Evolutionary conservation across 2,329 filamentous ascomycete genomes (phyloP), one percentile per base, ranked within the genome.

Genomic region (Fusarium sp.): DNA sequence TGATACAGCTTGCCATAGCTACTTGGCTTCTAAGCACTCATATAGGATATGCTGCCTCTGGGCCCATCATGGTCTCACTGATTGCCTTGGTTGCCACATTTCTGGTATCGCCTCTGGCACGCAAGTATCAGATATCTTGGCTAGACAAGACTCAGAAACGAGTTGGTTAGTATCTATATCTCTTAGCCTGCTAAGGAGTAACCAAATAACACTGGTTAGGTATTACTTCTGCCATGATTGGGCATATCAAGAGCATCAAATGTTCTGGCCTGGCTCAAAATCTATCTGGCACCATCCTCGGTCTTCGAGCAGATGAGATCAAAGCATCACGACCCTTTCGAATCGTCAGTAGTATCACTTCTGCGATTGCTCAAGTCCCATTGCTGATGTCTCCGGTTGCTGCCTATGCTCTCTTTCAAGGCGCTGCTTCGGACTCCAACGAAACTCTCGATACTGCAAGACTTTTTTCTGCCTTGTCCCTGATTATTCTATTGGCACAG

Each of bases 401-500:
- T 7, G 82, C 83, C 2, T 84, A 85, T 66, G 77, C 77, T 7
- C 64, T 84, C 18, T 83, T 79, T 54, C 78, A 81, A 15, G 74
- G 79, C 5, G 70, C 76, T 9, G 66, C 78, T 6, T 69, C 71
- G 3, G 58, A 60, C 11, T 78, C 79, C 6, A 77, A 75, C 13
- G 63, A 77, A 44, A 78, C 70, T 33, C 64, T 82, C 3, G 76
- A 81, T 52, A 73, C 77, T 9, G 75, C 81, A 1, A 74, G 74
- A 30, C 75, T 84, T n/a, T 85, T 85, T 48, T 83, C 84, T 1
- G 80, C 80, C 0, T 59, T 85, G 3, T 83, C 83, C 1, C 78
- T 83, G 17, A 80, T 85, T 17, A 71, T 80, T 2, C 73, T 85
- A 1, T 69, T 85, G 18, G 68, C 80, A 4, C 71, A 76, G 11